phyloP scores from a whole-genome alignment of 179 eudicot genomes.

The Amaranthus tricolor region DNA sequence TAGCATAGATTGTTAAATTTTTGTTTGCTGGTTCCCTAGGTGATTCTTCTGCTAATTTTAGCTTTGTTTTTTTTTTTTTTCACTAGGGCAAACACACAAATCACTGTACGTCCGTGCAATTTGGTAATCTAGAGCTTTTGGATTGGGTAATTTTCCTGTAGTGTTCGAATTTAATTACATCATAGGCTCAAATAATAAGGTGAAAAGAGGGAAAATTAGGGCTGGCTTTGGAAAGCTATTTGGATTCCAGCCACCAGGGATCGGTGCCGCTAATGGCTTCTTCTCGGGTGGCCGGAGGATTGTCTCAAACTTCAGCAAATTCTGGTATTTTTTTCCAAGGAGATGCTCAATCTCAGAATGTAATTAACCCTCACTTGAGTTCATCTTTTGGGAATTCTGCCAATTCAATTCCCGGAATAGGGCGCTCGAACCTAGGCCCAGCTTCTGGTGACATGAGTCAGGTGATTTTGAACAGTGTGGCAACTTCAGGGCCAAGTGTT shows the following conservation, averaged over 20 bases:
- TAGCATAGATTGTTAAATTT: neutral
- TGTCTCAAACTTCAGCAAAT: constrained; percentile 70
- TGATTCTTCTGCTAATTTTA: constrained; percentile 31
- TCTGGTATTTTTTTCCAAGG: constrained; percentile 89
- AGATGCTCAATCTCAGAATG: constrained; percentile 60
- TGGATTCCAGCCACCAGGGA: constrained; percentile 59
- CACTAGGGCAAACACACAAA: constrained; percentile 28
- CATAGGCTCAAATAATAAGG: constrained; percentile 14
- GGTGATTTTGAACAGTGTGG: constrained; percentile 54
- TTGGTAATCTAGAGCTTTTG: constrained; percentile 29
- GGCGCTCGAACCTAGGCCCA: constrained; percentile 53
- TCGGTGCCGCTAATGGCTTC: constrained; percentile 65
- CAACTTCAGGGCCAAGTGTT: constrained; percentile 76
- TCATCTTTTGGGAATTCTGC: constrained; percentile 76
- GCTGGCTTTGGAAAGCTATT: constrained; percentile 54
- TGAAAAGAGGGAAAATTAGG: constrained; percentile 33
- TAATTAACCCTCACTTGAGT: constrained; percentile 62
- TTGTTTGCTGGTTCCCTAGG: constrained; percentile 14
- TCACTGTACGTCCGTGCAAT: constrained; percentile 23
- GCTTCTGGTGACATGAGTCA: constrained; percentile 67
- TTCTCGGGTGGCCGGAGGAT: constrained; percentile 70
- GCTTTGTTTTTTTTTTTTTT: constrained; percentile 34
- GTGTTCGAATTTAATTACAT: constrained; percentile 19
- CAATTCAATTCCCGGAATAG: constrained; percentile 56
- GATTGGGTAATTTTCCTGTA: constrained; percentile 25